Base-by-base conservation (phyloP, 352 stramenopile genomes). In the Plasmopara halstedii region DNA sequence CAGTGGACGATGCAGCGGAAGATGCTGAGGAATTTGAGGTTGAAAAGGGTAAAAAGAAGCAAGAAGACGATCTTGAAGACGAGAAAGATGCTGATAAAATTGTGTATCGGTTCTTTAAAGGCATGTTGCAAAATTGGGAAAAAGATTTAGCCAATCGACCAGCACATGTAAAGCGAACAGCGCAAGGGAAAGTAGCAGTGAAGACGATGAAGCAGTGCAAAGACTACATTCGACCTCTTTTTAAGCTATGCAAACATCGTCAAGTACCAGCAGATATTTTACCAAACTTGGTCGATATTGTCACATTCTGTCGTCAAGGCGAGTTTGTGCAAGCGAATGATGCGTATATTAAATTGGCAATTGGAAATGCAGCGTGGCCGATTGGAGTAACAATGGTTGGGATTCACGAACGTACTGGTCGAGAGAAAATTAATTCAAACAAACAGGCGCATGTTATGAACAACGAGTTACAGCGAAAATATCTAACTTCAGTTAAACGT, bases 361-460 rank as follows among this genome's bases (percentile, higher is more conserved):
- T 99, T 57, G 96, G 96, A 38, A 96, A 98, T 62, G 89, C 94
- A 0, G 91, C 96, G 32, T 99, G 96, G 96, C 96, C 96, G 2
- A 99, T 99, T 50, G 96, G 96, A 46, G 94, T 99, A 0, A 99
- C 96, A 6, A 98, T 98, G 91, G 95, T 99, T 20, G 96, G 96
- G 17, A 99, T 99, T 61, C 96, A 99, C 74, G 92, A 97, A 45
- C 84, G 94, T 44, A 92, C 83, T 34, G 95, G 94, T 2, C 82
- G 89, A 6, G 88, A 96, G 42, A 98, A 97, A 63, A 98, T 99
- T 64, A 91, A 97, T 51, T 87, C 85, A 21, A 90, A 96, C 67
- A 99, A 99, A 65, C 94, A 99, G 53, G 96, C 96, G 15, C 96
- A 99, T 72, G 94, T 99, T 43, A 99, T 99, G 96, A 99, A 99